These are phyloP conservation scores for Aspergillus avenaceus DNA, from an alignment of 495 filamentous ascomycete species.

Conservation along the genomic window DNA sequence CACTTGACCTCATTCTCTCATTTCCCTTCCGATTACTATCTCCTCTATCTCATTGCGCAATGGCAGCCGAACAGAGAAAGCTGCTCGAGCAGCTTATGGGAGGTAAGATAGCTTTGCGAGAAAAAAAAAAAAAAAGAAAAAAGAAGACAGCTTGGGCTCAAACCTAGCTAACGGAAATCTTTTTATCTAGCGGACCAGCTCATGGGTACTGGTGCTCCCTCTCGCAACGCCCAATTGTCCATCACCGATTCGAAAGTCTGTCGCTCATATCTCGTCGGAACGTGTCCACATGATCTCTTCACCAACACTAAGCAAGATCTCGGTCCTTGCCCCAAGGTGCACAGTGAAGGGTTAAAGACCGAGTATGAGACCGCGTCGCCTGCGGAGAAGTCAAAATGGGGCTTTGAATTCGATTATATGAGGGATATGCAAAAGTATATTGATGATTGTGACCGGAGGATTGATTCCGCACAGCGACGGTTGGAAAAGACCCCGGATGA, in stretches of 20 bases:
- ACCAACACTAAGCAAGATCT: conserved; percentile 99
- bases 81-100: conserved; percentile 82
- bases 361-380: conserved; percentile 73
- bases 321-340: conserved; percentile 84
- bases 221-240: conserved; percentile 71
- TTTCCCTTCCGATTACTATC: conserved; percentile 5
- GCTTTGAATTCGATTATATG: conserved; percentile 95
- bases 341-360: conserved; percentile 79
- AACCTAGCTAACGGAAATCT: conserved; percentile 30
- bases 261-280: conserved; percentile 89
- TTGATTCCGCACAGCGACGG: conserved; percentile 82
- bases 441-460: conserved; percentile 91
- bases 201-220: conserved; percentile 67
- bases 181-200: conserved; percentile 62
- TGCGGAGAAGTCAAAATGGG: conserved; percentile 68
- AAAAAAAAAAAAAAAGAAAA: neutral
- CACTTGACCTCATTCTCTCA: conserved; percentile 6
- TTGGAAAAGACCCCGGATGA: conserved; percentile 98
- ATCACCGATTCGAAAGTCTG: conserved; percentile 94
- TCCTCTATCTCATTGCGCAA: conserved; percentile 32
- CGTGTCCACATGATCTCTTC: conserved; percentile 98
- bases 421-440: conserved; percentile 93
- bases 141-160: too few relatives aligned
- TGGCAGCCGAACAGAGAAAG: conserved; percentile 95
- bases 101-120: conserved; percentile 30